Percentiles rank a stretch among this genome's conserved stretches.
phyloP scores from a whole-genome alignment of 2,329 filamentous ascomycete species.

The Penicillium sp. region DNA sequence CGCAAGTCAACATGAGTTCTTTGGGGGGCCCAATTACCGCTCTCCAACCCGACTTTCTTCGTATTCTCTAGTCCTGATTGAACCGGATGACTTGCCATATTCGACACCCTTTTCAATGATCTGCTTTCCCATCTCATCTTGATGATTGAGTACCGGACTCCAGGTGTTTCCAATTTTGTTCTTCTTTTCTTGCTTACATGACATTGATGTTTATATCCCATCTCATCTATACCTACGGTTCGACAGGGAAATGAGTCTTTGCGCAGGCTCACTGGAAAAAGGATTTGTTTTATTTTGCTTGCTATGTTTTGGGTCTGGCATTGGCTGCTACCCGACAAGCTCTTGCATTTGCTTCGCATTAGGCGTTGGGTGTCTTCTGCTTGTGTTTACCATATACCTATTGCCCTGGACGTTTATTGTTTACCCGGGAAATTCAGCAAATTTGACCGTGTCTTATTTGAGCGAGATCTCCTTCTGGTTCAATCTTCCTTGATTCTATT shows the following conservation, averaged over 20 bases:
- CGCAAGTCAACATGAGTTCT: neutral
- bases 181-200: constrained; percentile 7
- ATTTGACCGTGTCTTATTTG: constrained; percentile 17
- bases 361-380: constrained; percentile 18
- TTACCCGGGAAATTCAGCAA: constrained; percentile 19
- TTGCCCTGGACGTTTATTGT: constrained; percentile 10
- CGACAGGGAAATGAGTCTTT: constrained; percentile 17
- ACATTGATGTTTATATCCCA: constrained; percentile 24
- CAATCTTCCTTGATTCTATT: neutral
- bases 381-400: constrained; percentile 26
- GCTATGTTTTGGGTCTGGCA: neutral
- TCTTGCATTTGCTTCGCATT: constrained; percentile 16
- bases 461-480: neutral
- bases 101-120: neutral
- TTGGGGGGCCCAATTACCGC: neutral
- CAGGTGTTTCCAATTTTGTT: neutral
- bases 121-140: constrained; percentile 9
- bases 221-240: constrained; percentile 13
- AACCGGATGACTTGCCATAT: neutral
- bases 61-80: neutral
- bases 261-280: constrained; percentile 18
- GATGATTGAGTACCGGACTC: constrained; percentile 1
- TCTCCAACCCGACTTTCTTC: neutral
- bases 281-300: neutral
- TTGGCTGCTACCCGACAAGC: neutral